Evolutionary conservation across 352 stramenopile species (phyloP), one percentile per base, ranked within the genome.

Genomic region (Globisporangium nagaii): DNA sequence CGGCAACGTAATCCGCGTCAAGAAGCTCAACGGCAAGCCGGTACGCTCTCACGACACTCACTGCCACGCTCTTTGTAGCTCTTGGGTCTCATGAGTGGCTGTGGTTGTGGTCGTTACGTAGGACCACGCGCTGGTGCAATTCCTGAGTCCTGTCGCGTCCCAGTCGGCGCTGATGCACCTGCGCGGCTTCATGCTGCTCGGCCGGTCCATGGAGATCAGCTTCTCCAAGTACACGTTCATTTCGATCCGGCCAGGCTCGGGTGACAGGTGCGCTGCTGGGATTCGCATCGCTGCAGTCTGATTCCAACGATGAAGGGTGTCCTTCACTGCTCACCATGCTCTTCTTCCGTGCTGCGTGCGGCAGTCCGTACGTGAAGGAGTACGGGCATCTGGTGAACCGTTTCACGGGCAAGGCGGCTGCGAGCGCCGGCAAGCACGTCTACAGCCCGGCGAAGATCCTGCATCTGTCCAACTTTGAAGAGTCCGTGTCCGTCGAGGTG

Each of bases 381-480:
- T 86, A 81, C 51, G 63, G 64, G 7, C 70, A 73, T 32, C 49
- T 66, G 15, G 52, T 70, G 32, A 86, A 84, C 47, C 73, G 75
- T 1, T 86, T 86, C 64, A 86, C 75, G 8, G 75, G 73, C 48
- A 86, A 83, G 56, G 79, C 79, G 49, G 62, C 53, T 2, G 37
- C 71, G 13, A 71, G 79, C 49, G 58, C 59, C 50, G 80, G 68
- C 45, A 81, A 79, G 57, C 72, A 86, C 53, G 79, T 86, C 44
- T 83, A 84, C 65, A 84, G 75, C 36, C 75, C 75, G 15, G 84
- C 73, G n/a, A 73, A 76, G 48, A 75, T 86, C 35, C 61, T 86
- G 13, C 75, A 86, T 47, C 32, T 84, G 13, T 86, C 75, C 19
- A 86, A 86, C 56, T 69, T 86, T 51, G 75, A 82, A 19, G 68